These are phyloP conservation scores for Uronychia binucleata DNA, from an alignment of 73 alveolate genomes.

Conservation along the genomic window DNA sequence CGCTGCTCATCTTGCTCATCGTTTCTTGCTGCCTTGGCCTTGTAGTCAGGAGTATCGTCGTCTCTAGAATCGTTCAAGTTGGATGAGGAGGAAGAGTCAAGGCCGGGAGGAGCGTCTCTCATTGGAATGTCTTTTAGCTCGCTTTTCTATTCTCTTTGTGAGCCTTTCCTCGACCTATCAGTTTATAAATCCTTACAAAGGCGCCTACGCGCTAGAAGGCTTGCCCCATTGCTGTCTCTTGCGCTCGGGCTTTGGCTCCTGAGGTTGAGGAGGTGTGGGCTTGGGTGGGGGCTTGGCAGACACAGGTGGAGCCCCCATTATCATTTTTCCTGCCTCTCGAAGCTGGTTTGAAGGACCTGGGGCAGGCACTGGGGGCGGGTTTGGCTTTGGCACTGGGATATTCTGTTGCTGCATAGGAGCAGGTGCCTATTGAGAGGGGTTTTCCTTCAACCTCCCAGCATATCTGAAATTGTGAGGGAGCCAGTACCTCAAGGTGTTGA, in stretches of 20 bases:
- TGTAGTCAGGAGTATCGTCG: neutral
- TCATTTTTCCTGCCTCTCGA: neutral
- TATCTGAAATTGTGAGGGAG: slow-evolving; percentile 27
- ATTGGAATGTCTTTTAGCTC: neutral
- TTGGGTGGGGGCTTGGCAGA: neutral
- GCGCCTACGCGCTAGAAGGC: neutral
- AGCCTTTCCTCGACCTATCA: neutral
- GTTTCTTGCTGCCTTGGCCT: neutral
- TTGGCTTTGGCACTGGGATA: neutral
- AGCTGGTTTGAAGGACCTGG: neutral
- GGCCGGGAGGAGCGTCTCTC: neutral
- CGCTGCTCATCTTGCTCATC: neutral
- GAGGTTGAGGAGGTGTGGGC: neutral
- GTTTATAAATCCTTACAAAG: too few species aligned
- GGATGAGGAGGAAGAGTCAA: neutral
- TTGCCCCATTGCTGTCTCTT: neutral
- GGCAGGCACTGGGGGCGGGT: neutral
- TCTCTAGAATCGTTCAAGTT: neutral
- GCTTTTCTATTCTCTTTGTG: neutral
- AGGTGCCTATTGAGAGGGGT: neutral
- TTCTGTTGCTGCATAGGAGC: neutral
- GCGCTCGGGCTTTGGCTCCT: neutral
- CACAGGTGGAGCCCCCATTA: neutral
- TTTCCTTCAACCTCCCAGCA: slow-evolving; percentile 43
- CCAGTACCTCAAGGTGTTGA: slow-evolving; percentile 81